Evolutionary conservation across 2,329 filamentous ascomycete species (phyloP).

Genomic region (Sporothrix inflata): DNA sequence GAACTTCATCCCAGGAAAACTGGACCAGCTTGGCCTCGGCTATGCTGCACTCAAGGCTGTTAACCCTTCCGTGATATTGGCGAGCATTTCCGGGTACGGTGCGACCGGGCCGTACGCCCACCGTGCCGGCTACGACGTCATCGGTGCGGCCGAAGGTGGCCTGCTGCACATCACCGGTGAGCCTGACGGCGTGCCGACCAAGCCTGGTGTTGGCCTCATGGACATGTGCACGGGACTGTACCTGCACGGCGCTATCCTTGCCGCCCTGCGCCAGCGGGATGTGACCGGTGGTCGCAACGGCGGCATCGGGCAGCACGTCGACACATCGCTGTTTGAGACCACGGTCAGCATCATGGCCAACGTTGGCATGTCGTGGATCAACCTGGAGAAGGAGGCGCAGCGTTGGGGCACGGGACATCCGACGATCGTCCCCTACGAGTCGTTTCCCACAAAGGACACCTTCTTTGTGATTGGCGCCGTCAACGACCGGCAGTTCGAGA

Average conservation of each 20-base stretch:
- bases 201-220: constrained; percentile 26
- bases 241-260: constrained; percentile 30
- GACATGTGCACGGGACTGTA: constrained; percentile 29
- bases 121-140: constrained; percentile 29
- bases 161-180: constrained; percentile 30
- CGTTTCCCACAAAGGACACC: background rate
- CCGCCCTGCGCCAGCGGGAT: constrained; percentile 23
- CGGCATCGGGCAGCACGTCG: constrained; percentile 28
- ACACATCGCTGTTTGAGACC: constrained; percentile 30
- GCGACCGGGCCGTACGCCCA: constrained; percentile 21
- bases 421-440: constrained; percentile 8
- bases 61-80: constrained; percentile 26
- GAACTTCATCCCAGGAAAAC: constrained; percentile 30
- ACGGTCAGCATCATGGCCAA: constrained; percentile 30
- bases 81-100: constrained; percentile 28
- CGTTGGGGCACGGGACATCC: constrained; percentile 12
- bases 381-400: constrained; percentile 27
- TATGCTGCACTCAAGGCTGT: constrained; percentile 22
- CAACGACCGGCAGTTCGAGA: constrained; percentile 25
- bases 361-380: constrained; percentile 29
- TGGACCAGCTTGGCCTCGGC: constrained; percentile 29
- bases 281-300: constrained; percentile 15
- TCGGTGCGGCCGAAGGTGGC: constrained; percentile 28
- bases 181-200: constrained; percentile 21
- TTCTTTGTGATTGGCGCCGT: constrained; percentile 22